Conservation (phyloP, 306 rosid species). For the Sphenostylis stenocarpa region DNA sequence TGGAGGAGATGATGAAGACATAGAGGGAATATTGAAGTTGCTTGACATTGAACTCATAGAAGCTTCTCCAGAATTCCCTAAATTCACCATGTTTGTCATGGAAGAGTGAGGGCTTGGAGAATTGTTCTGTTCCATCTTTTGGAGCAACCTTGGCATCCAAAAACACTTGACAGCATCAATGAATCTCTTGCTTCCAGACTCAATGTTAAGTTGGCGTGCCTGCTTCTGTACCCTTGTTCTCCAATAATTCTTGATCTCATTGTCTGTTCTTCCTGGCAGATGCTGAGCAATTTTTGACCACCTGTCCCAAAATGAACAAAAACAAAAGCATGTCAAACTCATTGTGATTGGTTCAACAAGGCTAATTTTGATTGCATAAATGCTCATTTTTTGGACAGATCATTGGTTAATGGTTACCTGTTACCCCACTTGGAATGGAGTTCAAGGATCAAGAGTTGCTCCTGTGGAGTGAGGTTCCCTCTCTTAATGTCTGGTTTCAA, state of each 20-base stretch:
- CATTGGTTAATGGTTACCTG: slow-evolving; percentile 44
- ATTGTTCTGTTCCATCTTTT: slow-evolving; percentile 65
- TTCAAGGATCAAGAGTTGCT: slow-evolving; percentile 86
- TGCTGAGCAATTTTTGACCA: slow-evolving; percentile 95
- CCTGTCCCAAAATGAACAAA: slow-evolving; percentile 36
- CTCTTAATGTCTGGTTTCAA: slow-evolving; percentile 94
- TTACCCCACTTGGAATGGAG: slow-evolving; percentile 97
- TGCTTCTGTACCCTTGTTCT: slow-evolving; percentile 92
- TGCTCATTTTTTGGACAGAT: background rate
- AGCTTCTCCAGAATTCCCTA: slow-evolving; percentile 36
- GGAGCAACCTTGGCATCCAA: slow-evolving; percentile 82
- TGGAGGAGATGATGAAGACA: slow-evolving; percentile 36
- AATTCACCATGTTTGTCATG: slow-evolving; percentile 33
- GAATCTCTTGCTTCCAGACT: slow-evolving; percentile 76
- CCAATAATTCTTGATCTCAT: slow-evolving; percentile 92
- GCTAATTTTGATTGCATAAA: background rate
- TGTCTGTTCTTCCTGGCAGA: slow-evolving; percentile 93
- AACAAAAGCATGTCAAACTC: background rate
- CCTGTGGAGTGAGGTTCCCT: slow-evolving; percentile 91
- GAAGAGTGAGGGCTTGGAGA: slow-evolving; percentile 37
- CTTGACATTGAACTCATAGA: slow-evolving; percentile 33
- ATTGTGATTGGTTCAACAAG: background rate
- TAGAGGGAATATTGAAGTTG: slow-evolving; percentile 34
- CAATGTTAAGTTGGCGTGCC: slow-evolving; percentile 81
- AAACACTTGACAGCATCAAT: slow-evolving; percentile 69